Base-by-base conservation (phyloP, 1,139 yeast genomes). In the Kodamaea fungicola region DNA sequence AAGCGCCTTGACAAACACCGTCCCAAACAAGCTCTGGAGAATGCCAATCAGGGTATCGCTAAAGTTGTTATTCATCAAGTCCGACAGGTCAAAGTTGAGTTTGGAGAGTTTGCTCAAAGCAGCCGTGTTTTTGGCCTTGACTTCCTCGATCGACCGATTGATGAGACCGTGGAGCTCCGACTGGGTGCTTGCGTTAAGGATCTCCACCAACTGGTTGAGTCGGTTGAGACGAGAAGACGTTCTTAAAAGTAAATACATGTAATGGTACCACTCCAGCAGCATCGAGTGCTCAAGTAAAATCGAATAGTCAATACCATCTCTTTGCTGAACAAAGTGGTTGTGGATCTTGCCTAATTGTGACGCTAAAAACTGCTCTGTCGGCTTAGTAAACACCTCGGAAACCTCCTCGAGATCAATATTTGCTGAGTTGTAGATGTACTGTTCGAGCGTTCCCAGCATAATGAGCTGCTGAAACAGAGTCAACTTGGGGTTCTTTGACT, bases 21-120 rank as follows among this genome's bases (percentile, higher is more conserved):
- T 71, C 56, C 86, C 79, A 48, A 85, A 84, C 34, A 87, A 67
- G 47, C 85, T 90, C 47, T 81, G 79, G 31, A 87, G 64, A 0
- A 86, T 70, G 1, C 74, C 57, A 1, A 83, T 78, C 9, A 81
- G 66, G 19, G 76, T 59, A 43, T 80, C 85, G 37, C 50, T 50
- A 43, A 62, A 64, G 34, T 46, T 56, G 22, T 52, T 59, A 2
- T 61, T 60, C 22, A 63, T 47, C 8, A 50, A 42, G 33, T 60
- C 61, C 51, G 41, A 16, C 46, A 42, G 7, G 12, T 68, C 72
- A 33, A 59, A 47, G 30, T 56, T 61, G 8, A 62, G 43, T 39
- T 67, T 68, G 9, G 59, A 50, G 12, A 70, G 45, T 38, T 67
- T 65, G 8, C 58, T 55, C 23, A 69, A 45, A 8, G 59, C 61